Evolutionary conservation across 805 yeast species (phyloP).

Genomic region (Metschnikowia peoriensis): DNA sequence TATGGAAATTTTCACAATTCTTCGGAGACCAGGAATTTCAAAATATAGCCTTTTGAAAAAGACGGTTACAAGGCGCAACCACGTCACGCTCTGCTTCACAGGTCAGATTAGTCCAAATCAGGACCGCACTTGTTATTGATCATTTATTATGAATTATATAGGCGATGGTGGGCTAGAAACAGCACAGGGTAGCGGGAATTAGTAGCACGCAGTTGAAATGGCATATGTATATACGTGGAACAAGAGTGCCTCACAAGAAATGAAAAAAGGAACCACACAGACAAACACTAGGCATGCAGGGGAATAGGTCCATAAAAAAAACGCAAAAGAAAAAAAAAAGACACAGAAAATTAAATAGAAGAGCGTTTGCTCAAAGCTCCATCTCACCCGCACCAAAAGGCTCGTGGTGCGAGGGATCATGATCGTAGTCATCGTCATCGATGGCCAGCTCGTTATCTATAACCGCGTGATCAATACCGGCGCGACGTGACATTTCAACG

Average conservation of each 20-base stretch:
- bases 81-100: too few species aligned
- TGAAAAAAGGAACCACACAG: not conserved
- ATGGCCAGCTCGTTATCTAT: slow-evolving; percentile 9
- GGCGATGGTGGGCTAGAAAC: not conserved
- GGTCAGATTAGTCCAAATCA: too few species aligned
- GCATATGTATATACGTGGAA: not conserved
- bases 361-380: slow-evolving; percentile 29
- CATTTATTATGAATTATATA: not conserved
- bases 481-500: not conserved
- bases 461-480: not conserved
- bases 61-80: too few species aligned
- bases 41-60: too few species aligned
- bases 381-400: slow-evolving; percentile 46
- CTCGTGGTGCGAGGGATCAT: slow-evolving; percentile 32
- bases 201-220: not conserved
- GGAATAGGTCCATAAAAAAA: not conserved
- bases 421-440: slow-evolving; percentile 25
- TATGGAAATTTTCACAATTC: too few species aligned
- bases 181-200: not conserved
- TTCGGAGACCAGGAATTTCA: too few species aligned
- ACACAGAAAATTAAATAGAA: not conserved
- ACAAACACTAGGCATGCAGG: not conserved
- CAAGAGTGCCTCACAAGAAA: not conserved
- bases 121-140: not conserved
- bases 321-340: too few species aligned